These are phyloP conservation scores for Sphagnum magellanicum DNA, from an alignment of 228 moss, liverwort and hornwort species.

Conservation along the genomic window DNA sequence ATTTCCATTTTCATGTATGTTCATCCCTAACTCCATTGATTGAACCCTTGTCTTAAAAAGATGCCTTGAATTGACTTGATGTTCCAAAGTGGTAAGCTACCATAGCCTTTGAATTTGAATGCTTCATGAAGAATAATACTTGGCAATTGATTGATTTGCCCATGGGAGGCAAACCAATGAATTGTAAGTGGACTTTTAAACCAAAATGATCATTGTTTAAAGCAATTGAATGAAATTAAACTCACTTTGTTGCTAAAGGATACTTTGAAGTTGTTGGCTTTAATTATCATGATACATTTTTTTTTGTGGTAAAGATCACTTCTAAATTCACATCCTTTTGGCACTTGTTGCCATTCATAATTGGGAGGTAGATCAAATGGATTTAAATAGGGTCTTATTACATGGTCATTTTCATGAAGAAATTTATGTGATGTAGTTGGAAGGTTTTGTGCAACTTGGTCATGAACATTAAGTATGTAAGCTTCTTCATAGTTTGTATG, in stretches of 20 bases:
- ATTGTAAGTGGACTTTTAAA: too few relatives aligned
- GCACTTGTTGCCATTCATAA: neutral
- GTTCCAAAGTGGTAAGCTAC: too few relatives aligned
- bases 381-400: neutral
- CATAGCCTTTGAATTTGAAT: too few relatives aligned
- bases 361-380: conserved; percentile 1
- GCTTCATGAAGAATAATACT: neutral
- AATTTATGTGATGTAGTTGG: neutral
- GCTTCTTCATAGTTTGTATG: neutral
- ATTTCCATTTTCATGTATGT: too few relatives aligned
- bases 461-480: neutral
- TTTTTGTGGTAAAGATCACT: neutral
- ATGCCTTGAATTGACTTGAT: too few relatives aligned
- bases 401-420: neutral
- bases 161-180: too few relatives aligned
- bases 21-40: too few relatives aligned
- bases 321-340: neutral
- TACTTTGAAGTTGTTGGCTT: conserved; percentile 1
- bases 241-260: conserved; percentile 1
- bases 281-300: conserved; percentile 7
- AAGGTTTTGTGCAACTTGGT: neutral
- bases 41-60: too few relatives aligned
- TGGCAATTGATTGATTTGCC: too few relatives aligned
- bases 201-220: neutral
- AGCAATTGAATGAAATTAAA: conserved; percentile 8